These are phyloP conservation scores for Starmerella potacharoeniae DNA, from an alignment of 805 yeast species.

Conservation along the genomic window DNA sequence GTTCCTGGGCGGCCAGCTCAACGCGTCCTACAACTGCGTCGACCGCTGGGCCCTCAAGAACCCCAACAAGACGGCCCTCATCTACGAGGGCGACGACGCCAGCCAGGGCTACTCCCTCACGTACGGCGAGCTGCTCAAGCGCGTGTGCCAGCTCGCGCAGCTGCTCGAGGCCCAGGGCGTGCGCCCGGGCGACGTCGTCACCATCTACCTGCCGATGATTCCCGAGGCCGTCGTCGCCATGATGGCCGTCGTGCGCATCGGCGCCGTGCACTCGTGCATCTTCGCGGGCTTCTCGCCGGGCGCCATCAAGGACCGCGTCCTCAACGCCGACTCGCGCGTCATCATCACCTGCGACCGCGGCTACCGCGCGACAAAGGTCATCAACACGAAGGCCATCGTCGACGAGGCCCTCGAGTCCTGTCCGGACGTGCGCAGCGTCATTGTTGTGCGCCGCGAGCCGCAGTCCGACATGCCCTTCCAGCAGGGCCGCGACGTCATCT, in stretches of 20 bases:
- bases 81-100: constrained; percentile 92
- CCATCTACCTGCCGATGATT: constrained; percentile 94
- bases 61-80: constrained; percentile 58
- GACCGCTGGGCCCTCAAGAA: constrained; percentile 86
- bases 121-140: constrained; percentile 72
- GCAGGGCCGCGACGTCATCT: constrained; percentile 79
- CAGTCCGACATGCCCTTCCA: constrained; percentile 39
- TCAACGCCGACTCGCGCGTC: constrained; percentile 73
- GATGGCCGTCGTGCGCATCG: constrained; percentile 84
- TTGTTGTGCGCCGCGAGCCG: constrained; percentile 75
- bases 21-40: constrained; percentile 87
- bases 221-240: constrained; percentile 93
- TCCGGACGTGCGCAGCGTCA: constrained; percentile 62
- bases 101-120: constrained; percentile 61
- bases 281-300: constrained; percentile 96
- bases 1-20: constrained; percentile 87
- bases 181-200: constrained; percentile 89
- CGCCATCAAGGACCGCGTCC: constrained; percentile 80
- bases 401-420: constrained; percentile 80
- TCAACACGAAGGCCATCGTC: constrained; percentile 85
- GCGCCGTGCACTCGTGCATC: constrained; percentile 92
- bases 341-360: constrained; percentile 94
- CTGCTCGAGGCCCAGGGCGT: constrained; percentile 78
- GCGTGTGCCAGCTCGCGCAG: constrained; percentile 79
- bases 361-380: constrained; percentile 75